Base-by-base conservation (phyloP, 352 stramenopile genomes). In the Globisporangium radiosum region DNA sequence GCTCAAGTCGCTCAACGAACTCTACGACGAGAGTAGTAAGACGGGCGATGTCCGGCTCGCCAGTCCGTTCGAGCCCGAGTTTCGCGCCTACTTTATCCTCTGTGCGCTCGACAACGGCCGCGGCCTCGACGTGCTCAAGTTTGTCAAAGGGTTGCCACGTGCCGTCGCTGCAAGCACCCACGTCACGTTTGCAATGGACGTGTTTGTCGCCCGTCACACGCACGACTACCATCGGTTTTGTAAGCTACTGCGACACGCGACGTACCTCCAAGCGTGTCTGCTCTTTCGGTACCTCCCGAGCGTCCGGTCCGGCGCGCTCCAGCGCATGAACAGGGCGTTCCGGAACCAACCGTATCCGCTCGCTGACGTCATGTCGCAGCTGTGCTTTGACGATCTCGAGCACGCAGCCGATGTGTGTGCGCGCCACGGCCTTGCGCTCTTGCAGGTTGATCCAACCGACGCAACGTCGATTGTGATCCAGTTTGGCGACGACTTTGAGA, bases 161-260 rank as follows among this genome's bases (percentile, higher is more conserved):
- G 52, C 65, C 13, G 74, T 95, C 25, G 50, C 89, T 15, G 75
- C 85, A 39, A 82, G 75, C 10, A 57, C 69, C n/a, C 84, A 91
- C 62, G 75, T 95, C 36, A 85, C 93, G 59, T 95, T 95, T 49
- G 86, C 86, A 5, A 93, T 94, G 86, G 73, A 75, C 37, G 81
- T 89, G 15, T 95, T 95, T 60, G 85, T 93, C 19, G 83, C 86
- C 42, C 86, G 86, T 6, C 85, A 93, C 47, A 94, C 85, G 10
- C 75, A 85, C 15, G 80, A 95, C 61, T 95, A 94, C 57, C 84
- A 78, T 57, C 64, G 77, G 64, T 95, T 95, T 61, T 95, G 94
- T 68, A 77, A 67, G 43, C 69, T 94, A 33, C 65, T 95, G 17
- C 80, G 73, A 0, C 54, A 86, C 60, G 81, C 82, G 5, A 93